Percentiles rank a stretch among this genome's conserved stretches.
phyloP scores from a whole-genome alignment of 495 filamentous ascomycete species.

The Articulospora tetracladia region DNA sequence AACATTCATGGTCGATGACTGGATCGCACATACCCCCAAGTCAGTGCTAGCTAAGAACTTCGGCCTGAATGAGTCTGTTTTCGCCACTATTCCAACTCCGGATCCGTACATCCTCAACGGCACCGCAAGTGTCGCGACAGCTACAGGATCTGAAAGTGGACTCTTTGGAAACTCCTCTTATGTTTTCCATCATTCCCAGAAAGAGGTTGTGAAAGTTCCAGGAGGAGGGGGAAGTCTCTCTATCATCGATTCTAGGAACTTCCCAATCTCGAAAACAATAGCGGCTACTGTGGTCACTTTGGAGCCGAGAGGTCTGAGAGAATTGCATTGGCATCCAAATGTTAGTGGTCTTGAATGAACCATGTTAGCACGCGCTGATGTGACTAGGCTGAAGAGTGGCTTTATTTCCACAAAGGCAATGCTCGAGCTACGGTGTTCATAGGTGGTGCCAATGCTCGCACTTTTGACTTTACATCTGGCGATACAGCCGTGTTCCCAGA shows the following conservation, averaged over 20 bases:
- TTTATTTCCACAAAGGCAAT: conserved; percentile 58
- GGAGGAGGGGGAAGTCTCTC: conserved; percentile 55
- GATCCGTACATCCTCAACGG: conserved; percentile 60
- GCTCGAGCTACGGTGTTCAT: conserved; percentile 60
- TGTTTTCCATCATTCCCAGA: conserved; percentile 49
- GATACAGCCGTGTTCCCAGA: conserved; percentile 65
- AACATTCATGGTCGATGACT: conserved; percentile 23
- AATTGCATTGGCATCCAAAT: conserved; percentile 69
- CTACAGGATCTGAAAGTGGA: conserved; percentile 42
- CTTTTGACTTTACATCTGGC: conserved; percentile 60
- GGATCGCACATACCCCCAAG: conserved; percentile 58
- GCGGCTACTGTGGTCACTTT: conserved; percentile 58
- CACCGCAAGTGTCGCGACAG: conserved; percentile 42
- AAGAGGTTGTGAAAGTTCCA: conserved; percentile 47
- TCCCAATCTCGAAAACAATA: conserved; percentile 55
- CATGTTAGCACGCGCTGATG: neutral
- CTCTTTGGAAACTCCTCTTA: conserved; percentile 53
- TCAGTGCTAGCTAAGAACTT: conserved; percentile 64
- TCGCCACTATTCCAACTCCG: conserved; percentile 50
- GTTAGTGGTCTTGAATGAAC: conserved; percentile 32
- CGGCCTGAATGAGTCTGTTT: conserved; percentile 50
- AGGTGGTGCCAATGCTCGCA: conserved; percentile 51
- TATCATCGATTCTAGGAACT: conserved; percentile 59
- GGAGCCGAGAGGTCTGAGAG: conserved; percentile 54
- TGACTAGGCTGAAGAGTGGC: conserved; percentile 57